These are phyloP conservation scores for Globisporangium sylvaticum DNA, from an alignment of 352 stramenopile genomes.

Conservation along the genomic window DNA sequence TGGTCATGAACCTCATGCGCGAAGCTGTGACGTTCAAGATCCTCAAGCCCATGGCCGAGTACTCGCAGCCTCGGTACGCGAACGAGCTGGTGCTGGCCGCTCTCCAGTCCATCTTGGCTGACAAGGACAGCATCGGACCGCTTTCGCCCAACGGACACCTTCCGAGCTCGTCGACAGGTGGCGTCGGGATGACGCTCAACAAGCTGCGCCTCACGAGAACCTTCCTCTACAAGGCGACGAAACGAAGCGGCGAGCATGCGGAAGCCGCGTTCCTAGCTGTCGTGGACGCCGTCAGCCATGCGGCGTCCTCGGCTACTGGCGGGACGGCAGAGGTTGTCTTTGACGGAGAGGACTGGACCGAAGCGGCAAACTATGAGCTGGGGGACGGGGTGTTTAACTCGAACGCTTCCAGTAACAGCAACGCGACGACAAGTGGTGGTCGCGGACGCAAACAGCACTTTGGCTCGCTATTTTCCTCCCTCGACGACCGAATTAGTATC, in stretches of 20 bases:
- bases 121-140: conserved; percentile 24
- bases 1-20: conserved; percentile 60
- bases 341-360: conserved; percentile 55
- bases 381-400: conserved; percentile 18
- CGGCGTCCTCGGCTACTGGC: conserved; percentile 31
- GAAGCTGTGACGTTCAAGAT: conserved; percentile 61
- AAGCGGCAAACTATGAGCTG: conserved; percentile 28
- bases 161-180: conserved; percentile 8
- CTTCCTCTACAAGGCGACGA: conserved; percentile 70
- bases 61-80: conserved; percentile 59
- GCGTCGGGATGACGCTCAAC: conserved; percentile 37
- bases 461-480: conserved; percentile 43
- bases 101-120: conserved; percentile 28
- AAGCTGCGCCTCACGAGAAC: conserved; percentile 57
- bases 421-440: conserved; percentile 10
- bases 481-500: conserved; percentile 61
- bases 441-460: conserved; percentile 37
- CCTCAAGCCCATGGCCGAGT: conserved; percentile 65
- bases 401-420: conserved; percentile 7
- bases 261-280: conserved; percentile 72
- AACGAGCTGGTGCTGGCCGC: conserved; percentile 58
- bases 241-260: conserved; percentile 56
- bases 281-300: conserved; percentile 53
- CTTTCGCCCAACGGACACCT: conserved; percentile 13
- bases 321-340: conserved; percentile 33